Evolutionary conservation across 2,329 filamentous ascomycete genomes (phyloP), one percentile per base, ranked within the genome.

Genomic region (Hypoxylon sp.): DNA sequence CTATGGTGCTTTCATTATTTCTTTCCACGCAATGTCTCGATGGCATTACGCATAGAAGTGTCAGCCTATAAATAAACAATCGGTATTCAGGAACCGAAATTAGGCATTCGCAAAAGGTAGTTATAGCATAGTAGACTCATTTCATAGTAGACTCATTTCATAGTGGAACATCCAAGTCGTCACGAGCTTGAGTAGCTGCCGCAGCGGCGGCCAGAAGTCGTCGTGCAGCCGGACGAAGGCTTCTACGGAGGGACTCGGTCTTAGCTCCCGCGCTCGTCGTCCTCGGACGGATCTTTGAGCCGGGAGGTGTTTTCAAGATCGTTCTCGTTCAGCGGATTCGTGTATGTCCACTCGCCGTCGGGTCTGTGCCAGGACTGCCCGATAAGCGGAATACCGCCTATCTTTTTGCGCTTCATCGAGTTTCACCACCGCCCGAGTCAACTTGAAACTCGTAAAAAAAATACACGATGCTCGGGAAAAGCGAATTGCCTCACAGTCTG

Each of bases 271-370:
- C 32, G 48, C 48, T 51, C 48, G 17, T n/a, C 30, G 17, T 19
- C 30, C 4, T 13, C 19, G 11, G 28, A 32, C 6, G 48, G 30
- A 11, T 39, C 32, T 19, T 39, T 51, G 30, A 39, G 5, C 30
- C 15, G 39, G 19, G 30, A 19, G 30, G 48, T 51, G 32, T 39
- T 39, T 26, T 51, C 48, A 13, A 51, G 37, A 10, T 24, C 30
- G 32, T 39, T 37, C 11, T 26, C 48, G 48, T 15, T 2, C 20
- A 51, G 19, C 32, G 48, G 48, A 20, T 19, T 24, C 4, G 48
- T 39, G 48, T 51, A 51, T 17, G 39, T 51, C 48, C 48, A 51
- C 17, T 51, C 39, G 30, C 19, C 32, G 32, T 51, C 48, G 30
- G 48, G 39, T 17, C 48, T 32, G 30, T 51, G 48, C 48, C 48